Base-by-base conservation (phyloP, 2,329 filamentous ascomycete genomes). In the Hymenoscyphus fraxineus region DNA sequence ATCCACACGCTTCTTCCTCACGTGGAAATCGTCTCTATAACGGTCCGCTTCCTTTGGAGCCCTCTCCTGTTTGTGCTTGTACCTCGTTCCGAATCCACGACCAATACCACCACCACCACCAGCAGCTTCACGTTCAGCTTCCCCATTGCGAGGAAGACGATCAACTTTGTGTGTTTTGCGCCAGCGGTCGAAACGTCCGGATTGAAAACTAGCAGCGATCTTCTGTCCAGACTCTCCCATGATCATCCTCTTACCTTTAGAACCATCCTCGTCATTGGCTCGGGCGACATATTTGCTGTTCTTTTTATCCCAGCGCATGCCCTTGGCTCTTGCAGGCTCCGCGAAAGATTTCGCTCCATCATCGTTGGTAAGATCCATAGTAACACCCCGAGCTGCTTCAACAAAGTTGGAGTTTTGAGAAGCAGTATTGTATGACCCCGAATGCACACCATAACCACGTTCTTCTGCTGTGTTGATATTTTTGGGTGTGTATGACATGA, bases 281-380 rank as follows among this genome's bases (percentile, higher is more conserved):
- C 91, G 87, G 13, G 91, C 83, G 41, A 99, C 94, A 79, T 98
- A 99, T 79, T 97, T 98, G 79, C 91, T 96, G 73, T 88, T 86
- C 78, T 97, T 96, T 81, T 96, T 94, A 80, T 99, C 95, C 95
- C 95, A 99, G 70, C 95, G 89, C 88, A 97, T 89, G 58, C 85
- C 82, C 70, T 88, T 85, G 59, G 88, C 79, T 71, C 88, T 89
- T 58, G 88, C 85, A 2, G 92, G 87, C 72, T 91, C 87, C 67
- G 87, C 93, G 76, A 97, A 96, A 1, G 86, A 84, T 74, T 91
- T 91, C 71, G 86, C 86, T 12, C 85, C 85, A 70, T 98, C 95
- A 78, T 99, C 95, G 74, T 93, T 93, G 66, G 86, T 89, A 13
- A 99, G 87, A 77, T 98, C 95, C 92, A 99, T 97, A 47, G 92